A percentile compares a stretch with the other conserved stretches of the same genome.
phyloP scores from a whole-genome alignment of 108 stramenopile species.

The Schizochytrium sp. region DNA sequence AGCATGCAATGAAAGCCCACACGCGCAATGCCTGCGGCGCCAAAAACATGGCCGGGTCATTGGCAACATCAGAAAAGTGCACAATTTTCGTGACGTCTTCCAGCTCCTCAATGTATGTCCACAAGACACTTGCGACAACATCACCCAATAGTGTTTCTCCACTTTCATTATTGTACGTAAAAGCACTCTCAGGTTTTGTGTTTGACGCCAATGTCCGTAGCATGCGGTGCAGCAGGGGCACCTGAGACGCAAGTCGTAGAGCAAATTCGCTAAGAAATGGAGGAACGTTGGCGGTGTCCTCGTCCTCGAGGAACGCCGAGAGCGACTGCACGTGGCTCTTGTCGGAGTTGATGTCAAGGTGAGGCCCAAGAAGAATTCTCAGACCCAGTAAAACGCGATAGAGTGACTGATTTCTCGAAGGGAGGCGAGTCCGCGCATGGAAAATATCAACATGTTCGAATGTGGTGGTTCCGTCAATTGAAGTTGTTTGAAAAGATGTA shows the following conservation, averaged over 20 bases:
- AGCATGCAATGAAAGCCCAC: slow-evolving; percentile 27
- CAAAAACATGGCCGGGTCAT: slow-evolving; percentile 25
- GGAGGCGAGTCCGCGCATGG: slow-evolving; percentile 60
- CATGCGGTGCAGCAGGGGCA: slow-evolving; percentile 53
- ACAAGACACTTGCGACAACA: slow-evolving; percentile 44
- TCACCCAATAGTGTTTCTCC: not conserved
- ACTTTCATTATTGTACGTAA: not conserved
- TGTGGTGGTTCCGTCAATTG: slow-evolving; percentile 9
- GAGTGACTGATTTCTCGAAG: not conserved
- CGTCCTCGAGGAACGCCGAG: slow-evolving; percentile 20
- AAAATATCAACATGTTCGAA: slow-evolving; percentile 38
- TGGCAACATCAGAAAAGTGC: slow-evolving; percentile 52
- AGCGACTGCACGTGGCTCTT: slow-evolving; percentile 16
- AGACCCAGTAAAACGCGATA: slow-evolving; percentile 34
- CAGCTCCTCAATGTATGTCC: not conserved
- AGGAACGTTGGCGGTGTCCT: slow-evolving; percentile 16
- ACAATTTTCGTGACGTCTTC: not conserved
- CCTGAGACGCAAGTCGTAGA: slow-evolving; percentile 48
- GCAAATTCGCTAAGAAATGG: slow-evolving; percentile 51
- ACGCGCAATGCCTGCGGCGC: slow-evolving; percentile 45
- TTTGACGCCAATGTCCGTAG: slow-evolving; percentile 36
- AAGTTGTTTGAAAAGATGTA: slow-evolving; percentile 9
- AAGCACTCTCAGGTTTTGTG: not conserved
- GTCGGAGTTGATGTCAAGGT: slow-evolving; percentile 32
- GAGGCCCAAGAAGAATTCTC: slow-evolving; percentile 40